Evolutionary conservation across 495 filamentous ascomycete genomes (phyloP).

Genomic region (Penicillium mononematosum): DNA sequence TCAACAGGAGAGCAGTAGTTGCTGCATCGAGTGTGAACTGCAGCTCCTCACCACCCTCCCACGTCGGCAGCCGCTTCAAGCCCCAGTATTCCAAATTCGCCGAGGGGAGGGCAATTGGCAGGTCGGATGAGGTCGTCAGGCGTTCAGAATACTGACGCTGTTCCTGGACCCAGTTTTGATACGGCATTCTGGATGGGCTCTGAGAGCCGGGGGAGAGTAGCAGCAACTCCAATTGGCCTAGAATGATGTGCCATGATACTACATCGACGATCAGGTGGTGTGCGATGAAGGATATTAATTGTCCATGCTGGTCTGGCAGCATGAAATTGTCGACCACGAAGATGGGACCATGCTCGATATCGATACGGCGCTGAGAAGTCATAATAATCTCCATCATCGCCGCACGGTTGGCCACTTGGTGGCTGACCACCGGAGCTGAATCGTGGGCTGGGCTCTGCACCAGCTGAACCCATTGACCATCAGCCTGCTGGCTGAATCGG

Average conservation of each 20-base stretch:
- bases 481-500: conserved; percentile 42
- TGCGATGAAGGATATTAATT: conserved; percentile 42
- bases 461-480: conserved; percentile 26
- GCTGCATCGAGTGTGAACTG: neutral
- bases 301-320: conserved; percentile 42
- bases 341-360: conserved; percentile 29
- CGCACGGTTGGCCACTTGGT: conserved; percentile 3
- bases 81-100: conserved; percentile 40
- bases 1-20: neutral
- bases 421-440: conserved; percentile 13
- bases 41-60: conserved; percentile 25
- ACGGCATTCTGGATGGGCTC: conserved; percentile 38
- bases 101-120: conserved; percentile 3
- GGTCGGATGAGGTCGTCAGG: conserved; percentile 5
- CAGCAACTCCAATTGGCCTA: conserved; percentile 56
- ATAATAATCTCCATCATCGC: conserved; percentile 15
- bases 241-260: conserved; percentile 59
- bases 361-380: conserved; percentile 21
- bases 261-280: conserved; percentile 62
- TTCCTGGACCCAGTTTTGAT: conserved; percentile 51
- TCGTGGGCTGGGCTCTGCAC: conserved; percentile 17
- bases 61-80: conserved; percentile 32
- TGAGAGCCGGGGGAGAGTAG: conserved; percentile 33
- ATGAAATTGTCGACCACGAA: conserved; percentile 34
- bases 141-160: conserved; percentile 29